A percentile compares a stretch with the other conserved stretches of the same genome.
Conservation (phyloP, 2,329 filamentous ascomycete genomes). For the Fusarium succisae region DNA sequence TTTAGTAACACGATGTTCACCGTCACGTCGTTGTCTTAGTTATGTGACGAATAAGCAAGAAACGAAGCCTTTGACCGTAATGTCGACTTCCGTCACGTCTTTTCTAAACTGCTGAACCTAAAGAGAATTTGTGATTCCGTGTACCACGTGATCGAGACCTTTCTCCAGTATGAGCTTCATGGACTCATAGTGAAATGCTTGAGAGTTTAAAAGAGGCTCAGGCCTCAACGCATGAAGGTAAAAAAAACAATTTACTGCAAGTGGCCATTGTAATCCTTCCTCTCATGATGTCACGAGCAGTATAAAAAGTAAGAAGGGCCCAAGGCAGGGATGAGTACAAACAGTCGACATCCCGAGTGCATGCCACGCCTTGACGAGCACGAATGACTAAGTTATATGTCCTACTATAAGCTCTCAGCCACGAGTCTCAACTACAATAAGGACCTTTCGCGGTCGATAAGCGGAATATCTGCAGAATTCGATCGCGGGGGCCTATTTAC, state of each 20-base stretch:
- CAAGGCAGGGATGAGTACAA: background rate
- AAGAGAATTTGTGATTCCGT: background rate
- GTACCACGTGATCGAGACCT: background rate
- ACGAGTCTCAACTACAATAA: background rate
- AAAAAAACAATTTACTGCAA: background rate
- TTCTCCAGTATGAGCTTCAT: no score
- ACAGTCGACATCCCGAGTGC: no score
- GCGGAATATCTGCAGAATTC: accelerated
- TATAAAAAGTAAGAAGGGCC: no score
- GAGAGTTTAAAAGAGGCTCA: background rate
- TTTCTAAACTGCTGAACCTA: no score
- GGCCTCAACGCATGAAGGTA: background rate
- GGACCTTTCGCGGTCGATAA: no score
- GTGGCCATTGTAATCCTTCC: background rate
- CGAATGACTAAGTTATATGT: no score
- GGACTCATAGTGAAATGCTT: background rate
- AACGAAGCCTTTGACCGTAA: background rate
- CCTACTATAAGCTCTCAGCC: background rate
- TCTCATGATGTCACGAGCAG: no score
- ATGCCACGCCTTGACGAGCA: background rate
- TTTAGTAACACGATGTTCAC: background rate
- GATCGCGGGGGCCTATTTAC: background rate
- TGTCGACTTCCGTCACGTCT: no score
- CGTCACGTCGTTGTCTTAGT: background rate
- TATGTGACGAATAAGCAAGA: no score